These are phyloP conservation scores for Crithidia thermophila DNA, from an alignment of 208 protist genomes.

Conservation along the genomic window DNA sequence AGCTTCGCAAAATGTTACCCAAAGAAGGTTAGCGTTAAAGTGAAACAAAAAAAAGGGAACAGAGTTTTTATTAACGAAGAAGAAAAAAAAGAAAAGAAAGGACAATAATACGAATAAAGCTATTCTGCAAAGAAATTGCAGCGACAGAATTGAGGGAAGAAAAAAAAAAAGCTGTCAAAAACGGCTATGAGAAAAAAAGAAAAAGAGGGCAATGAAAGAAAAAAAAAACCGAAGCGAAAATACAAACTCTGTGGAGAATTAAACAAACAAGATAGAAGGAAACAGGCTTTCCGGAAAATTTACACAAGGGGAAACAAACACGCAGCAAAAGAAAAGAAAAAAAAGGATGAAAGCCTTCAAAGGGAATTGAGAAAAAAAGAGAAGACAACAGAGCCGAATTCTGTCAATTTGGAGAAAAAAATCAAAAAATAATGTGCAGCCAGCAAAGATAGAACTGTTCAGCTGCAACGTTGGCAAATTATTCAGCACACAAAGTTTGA, in stretches of 20 bases:
- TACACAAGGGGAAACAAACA: background rate
- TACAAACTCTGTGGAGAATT: background rate
- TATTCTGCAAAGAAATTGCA: slow-evolving; percentile 5
- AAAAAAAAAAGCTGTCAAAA: slow-evolving; percentile 2
- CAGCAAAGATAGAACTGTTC: too few species aligned
- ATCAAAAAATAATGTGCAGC: too few species aligned
- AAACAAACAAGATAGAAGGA: background rate
- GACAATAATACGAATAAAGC: slow-evolving; percentile 4
- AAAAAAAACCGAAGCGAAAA: background rate
- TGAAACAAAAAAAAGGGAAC: slow-evolving; percentile 7
- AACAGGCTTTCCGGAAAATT: too few species aligned
- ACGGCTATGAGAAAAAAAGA: background rate
- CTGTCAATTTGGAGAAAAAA: too few species aligned
- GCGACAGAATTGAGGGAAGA: background rate
- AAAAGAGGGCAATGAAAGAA: slow-evolving; percentile 7
- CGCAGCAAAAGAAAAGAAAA: background rate
- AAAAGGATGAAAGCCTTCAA: too few species aligned
- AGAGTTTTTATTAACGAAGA: slow-evolving; percentile 2
- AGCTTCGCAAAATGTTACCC: too few species aligned
- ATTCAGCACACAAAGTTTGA: too few species aligned
- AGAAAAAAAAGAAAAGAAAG: slow-evolving; percentile 18
- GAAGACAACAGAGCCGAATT: too few species aligned
- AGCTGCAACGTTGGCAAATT: too few species aligned
- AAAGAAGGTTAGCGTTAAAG: background rate
- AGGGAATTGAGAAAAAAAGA: too few species aligned